Evolutionary conservation across 768 basidiomycete genomes (phyloP).

Genomic region (Lentinus brumalis): DNA sequence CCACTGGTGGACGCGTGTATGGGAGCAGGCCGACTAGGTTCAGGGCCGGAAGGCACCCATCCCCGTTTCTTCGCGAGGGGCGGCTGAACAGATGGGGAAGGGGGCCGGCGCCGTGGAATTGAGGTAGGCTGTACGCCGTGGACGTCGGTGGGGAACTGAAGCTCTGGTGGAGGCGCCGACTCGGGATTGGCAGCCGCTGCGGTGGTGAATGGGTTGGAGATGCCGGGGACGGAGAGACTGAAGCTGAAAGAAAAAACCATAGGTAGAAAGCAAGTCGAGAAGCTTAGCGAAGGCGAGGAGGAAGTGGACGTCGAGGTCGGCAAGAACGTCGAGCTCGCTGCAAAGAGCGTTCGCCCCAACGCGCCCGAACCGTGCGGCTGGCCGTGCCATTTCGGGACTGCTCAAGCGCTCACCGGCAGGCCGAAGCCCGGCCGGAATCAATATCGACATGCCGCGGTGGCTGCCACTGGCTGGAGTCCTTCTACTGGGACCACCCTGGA

Average conservation of each 20-base stretch:
- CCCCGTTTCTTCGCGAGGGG: slow-evolving; percentile 62
- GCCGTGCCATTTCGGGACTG: background rate
- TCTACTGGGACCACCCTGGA: too few relatives aligned
- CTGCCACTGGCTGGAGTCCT: too few relatives aligned
- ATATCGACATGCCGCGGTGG: too few relatives aligned
- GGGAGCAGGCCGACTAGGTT: slow-evolving; percentile 54
- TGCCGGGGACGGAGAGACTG: slow-evolving; percentile 61
- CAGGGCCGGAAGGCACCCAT: slow-evolving; percentile 68
- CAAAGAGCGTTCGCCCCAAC: slow-evolving; percentile 9
- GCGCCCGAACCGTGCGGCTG: background rate
- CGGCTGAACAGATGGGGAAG: slow-evolving; percentile 41
- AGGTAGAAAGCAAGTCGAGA: background rate
- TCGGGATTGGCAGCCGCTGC: slow-evolving; percentile 8
- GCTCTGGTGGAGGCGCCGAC: slow-evolving; percentile 19
- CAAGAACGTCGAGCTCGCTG: slow-evolving; percentile 13
- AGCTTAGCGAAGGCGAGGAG: background rate
- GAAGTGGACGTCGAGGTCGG: slow-evolving; percentile 6
- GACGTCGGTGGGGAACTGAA: slow-evolving; percentile 28
- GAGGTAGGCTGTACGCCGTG: slow-evolving; percentile 15
- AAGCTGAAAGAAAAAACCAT: slow-evolving; percentile 71
- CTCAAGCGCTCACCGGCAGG: too few relatives aligned
- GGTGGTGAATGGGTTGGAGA: slow-evolving; percentile 63
- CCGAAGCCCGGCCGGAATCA: too few relatives aligned
- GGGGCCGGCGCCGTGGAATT: slow-evolving; percentile 24
- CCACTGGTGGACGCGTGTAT: slow-evolving; percentile 58